Percentiles rank a stretch among this genome's conserved stretches.
Conservation (phyloP, 495 filamentous ascomycete species). For the Aspergillus diversus region DNA sequence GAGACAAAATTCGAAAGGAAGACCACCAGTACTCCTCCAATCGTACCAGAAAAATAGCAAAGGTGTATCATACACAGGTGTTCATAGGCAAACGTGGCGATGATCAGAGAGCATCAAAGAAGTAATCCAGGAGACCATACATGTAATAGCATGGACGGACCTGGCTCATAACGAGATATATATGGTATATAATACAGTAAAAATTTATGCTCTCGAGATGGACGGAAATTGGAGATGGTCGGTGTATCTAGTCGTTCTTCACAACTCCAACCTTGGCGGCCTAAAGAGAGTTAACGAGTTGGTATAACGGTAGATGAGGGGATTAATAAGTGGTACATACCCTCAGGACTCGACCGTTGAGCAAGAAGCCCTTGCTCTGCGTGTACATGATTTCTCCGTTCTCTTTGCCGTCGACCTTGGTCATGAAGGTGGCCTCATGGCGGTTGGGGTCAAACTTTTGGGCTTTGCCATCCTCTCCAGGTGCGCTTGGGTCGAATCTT, state of each 20-base stretch:
- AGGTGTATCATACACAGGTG: conserved; percentile 47
- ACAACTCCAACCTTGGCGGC: conserved; percentile 96
- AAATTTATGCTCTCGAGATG: conserved; percentile 20
- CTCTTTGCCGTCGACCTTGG: conserved; percentile 79
- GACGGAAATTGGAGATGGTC: neutral
- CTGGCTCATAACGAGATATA: conserved; percentile 34
- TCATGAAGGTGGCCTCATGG: conserved; percentile 95
- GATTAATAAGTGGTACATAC: conserved; percentile 44
- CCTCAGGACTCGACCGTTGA: conserved; percentile 88
- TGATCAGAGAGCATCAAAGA: conserved; percentile 24
- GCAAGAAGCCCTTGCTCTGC: conserved; percentile 90
- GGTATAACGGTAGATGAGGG: conserved; percentile 14
- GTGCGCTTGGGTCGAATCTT: conserved; percentile 73
- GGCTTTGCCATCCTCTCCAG: conserved; percentile 58
- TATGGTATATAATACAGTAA: conserved; percentile 52
- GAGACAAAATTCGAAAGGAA: conserved; percentile 29
- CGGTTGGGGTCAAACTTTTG: conserved; percentile 89
- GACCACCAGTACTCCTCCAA: conserved; percentile 43
- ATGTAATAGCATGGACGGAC: conserved; percentile 24
- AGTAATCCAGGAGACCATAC: neutral
- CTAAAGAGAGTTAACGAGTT: conserved; percentile 32
- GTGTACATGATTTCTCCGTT: conserved; percentile 88
- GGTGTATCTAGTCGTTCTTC: conserved; percentile 59
- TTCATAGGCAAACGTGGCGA: conserved; percentile 30
- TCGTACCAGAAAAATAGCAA: conserved; percentile 31